Conservation (phyloP, 495 filamentous ascomycete genomes). For the Letharia lupina region DNA sequence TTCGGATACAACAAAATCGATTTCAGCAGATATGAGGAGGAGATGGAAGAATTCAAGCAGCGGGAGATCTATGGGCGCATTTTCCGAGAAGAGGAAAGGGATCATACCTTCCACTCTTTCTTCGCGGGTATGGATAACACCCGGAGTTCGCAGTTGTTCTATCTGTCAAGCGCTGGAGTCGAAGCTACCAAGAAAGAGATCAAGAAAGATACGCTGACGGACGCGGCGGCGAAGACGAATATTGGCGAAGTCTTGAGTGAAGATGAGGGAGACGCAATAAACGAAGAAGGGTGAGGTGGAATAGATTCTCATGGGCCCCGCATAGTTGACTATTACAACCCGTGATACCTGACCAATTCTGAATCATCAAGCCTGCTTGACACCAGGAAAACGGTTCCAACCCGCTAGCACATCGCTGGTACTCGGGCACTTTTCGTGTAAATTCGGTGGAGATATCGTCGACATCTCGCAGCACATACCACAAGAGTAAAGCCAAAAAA, state of each 20-base stretch:
- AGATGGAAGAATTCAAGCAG: conserved; percentile 86
- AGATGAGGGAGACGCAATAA: conserved; percentile 12
- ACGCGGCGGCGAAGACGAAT: background rate
- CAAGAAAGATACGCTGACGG: background rate
- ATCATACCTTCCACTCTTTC: conserved; percentile 40
- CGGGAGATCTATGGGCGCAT: conserved; percentile 86
- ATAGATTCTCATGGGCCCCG: background rate
- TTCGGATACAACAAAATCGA: conserved; percentile 59
- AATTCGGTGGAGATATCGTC: background rate
- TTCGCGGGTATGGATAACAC: conserved; percentile 22
- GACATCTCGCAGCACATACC: background rate
- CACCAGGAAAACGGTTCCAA: background rate
- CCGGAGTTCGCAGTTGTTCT: conserved; percentile 18
- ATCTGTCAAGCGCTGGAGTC: conserved; percentile 20
- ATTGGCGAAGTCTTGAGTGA: conserved; percentile 13
- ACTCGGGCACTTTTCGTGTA: too few relatives aligned
- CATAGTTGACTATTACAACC: background rate
- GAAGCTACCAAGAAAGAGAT: conserved; percentile 17
- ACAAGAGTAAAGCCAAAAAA: background rate
- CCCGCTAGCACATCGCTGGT: background rate
- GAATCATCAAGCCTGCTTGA: background rate
- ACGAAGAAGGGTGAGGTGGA: conserved; percentile 1
- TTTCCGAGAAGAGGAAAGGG: conserved; percentile 77
- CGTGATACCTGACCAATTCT: too few relatives aligned
- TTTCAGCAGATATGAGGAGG: conserved; percentile 64